Conservation (phyloP, 176 grass and related monocot genomes). For the Aegilops bicornis region DNA sequence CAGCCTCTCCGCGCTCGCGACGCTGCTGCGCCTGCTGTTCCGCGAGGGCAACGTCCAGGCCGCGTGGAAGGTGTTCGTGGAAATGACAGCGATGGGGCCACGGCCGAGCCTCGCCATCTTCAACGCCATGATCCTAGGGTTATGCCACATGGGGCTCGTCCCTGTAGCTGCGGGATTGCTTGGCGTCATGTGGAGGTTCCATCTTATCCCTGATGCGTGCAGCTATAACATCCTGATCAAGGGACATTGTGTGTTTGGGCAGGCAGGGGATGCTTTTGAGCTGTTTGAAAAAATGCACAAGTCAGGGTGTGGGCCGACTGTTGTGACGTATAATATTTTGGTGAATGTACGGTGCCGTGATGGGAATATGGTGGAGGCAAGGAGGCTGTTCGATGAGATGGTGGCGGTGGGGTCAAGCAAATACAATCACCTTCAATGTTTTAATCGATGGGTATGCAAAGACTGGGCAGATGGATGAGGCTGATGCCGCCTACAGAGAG, state of each 20-base stretch:
- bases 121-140: conserved; percentile 82
- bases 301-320: conserved; percentile 32
- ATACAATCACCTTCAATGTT: conserved; percentile 82
- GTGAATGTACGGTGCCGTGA: conserved; percentile 51
- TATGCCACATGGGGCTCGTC: conserved; percentile 58
- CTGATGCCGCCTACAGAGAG: conserved; percentile 43
- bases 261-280: conserved; percentile 51
- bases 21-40: conserved; percentile 63
- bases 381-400: conserved; percentile 63
- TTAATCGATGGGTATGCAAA: conserved; percentile 88
- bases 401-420: conserved; percentile 47
- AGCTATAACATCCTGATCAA: conserved; percentile 95
- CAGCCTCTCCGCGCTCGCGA: conserved; percentile 45
- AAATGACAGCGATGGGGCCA: conserved; percentile 62
- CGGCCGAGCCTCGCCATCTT: conserved; percentile 53
- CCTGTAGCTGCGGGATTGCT: conserved; percentile 44
- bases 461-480: conserved; percentile 62
- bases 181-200: conserved; percentile 56
- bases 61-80: conserved; percentile 89
- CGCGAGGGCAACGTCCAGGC: conserved; percentile 40
- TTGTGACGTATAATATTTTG: conserved; percentile 85
- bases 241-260: conserved; percentile 55
- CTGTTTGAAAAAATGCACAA: conserved; percentile 64
- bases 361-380: conserved; percentile 73
- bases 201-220: conserved; percentile 43